These are phyloP conservation scores for Dothistroma pini DNA, from an alignment of 2,329 filamentous ascomycete genomes.

Conservation along the genomic window DNA sequence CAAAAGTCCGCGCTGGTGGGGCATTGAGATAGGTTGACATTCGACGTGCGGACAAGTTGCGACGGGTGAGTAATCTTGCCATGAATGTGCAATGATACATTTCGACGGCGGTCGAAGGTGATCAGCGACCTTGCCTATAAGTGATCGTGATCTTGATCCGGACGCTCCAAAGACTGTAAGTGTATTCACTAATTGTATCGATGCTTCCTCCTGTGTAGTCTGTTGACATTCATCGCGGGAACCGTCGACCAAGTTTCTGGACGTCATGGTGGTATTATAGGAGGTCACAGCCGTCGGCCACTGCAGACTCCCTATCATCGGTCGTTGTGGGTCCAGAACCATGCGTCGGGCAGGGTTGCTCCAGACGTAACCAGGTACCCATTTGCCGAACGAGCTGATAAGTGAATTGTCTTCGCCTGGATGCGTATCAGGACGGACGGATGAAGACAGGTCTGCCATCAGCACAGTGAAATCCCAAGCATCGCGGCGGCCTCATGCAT, in stretches of 20 bases:
- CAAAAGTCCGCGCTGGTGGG: constrained; percentile 7
- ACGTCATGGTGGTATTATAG: neutral
- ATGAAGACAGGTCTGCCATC: neutral
- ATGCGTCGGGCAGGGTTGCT: neutral
- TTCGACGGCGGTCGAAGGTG: neutral
- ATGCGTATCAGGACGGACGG: neutral
- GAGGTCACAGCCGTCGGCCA: neutral
- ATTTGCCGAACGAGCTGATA: neutral
- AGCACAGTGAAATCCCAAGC: neutral
- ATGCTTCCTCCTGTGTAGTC: too few species aligned
- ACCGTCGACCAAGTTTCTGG: too few species aligned
- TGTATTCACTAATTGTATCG: too few species aligned
- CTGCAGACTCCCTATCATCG: neutral
- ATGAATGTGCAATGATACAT: neutral
- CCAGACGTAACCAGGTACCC: neutral
- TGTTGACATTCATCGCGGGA: neutral
- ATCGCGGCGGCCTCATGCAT: neutral
- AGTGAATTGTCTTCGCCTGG: neutral
- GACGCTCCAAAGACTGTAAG: too few species aligned
- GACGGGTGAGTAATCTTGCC: too few species aligned
- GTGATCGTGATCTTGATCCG: too few species aligned
- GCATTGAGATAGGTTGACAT: constrained; percentile 6
- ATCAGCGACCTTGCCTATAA: neutral
- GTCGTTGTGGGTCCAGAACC: neutral
- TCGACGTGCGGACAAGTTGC: neutral